These are phyloP conservation scores for Escovopsis sp. DNA, from an alignment of 2,329 filamentous ascomycete species.

Conservation along the genomic window DNA sequence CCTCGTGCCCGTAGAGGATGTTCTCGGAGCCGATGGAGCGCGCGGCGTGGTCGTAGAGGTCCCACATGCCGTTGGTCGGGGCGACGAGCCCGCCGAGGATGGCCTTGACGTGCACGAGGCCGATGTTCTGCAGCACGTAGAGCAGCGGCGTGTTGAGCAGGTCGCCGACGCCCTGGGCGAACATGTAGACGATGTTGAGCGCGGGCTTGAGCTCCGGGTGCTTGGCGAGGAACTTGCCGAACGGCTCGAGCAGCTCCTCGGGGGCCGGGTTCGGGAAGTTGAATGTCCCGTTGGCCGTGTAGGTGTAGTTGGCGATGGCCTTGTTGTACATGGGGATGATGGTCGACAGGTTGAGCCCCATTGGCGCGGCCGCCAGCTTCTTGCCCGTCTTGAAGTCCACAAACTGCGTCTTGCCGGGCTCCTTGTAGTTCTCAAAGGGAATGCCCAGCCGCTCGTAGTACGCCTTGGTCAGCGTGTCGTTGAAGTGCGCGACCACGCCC, in stretches of 20 bases:
- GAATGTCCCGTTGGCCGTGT: slow-evolving; percentile 2
- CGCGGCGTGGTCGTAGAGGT: slow-evolving; percentile 14
- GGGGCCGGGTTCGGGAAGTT: slow-evolving; percentile 28
- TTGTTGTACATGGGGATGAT: neutral
- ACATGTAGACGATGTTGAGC: slow-evolving; percentile 17
- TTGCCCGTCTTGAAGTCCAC: slow-evolving; percentile 9
- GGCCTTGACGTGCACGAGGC: slow-evolving; percentile 3
- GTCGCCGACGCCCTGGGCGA: slow-evolving; percentile 14
- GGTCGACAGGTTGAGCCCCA: neutral
- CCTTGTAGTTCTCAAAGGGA: neutral
- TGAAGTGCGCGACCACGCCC: slow-evolving; percentile 15
- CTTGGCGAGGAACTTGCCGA: slow-evolving; percentile 25
- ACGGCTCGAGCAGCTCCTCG: slow-evolving; percentile 26
- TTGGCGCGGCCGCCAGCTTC: neutral
- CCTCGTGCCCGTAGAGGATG: slow-evolving; percentile 10
- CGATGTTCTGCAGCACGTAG: slow-evolving; percentile 23
- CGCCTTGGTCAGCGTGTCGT: slow-evolving; percentile 15
- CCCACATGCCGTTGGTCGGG: slow-evolving; percentile 3
- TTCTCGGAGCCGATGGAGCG: slow-evolving; percentile 12
- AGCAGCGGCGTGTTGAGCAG: slow-evolving; percentile 21
- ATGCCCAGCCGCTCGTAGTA: slow-evolving; percentile 23
- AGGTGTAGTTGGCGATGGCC: slow-evolving; percentile 2
- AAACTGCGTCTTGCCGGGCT: slow-evolving; percentile 8
- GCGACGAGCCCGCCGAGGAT: slow-evolving; percentile 4
- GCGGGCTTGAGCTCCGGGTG: slow-evolving; percentile 20